Evolutionary conservation across 108 stramenopile species (phyloP).

Genomic region (Pseudonitzschia delicatissima): DNA sequence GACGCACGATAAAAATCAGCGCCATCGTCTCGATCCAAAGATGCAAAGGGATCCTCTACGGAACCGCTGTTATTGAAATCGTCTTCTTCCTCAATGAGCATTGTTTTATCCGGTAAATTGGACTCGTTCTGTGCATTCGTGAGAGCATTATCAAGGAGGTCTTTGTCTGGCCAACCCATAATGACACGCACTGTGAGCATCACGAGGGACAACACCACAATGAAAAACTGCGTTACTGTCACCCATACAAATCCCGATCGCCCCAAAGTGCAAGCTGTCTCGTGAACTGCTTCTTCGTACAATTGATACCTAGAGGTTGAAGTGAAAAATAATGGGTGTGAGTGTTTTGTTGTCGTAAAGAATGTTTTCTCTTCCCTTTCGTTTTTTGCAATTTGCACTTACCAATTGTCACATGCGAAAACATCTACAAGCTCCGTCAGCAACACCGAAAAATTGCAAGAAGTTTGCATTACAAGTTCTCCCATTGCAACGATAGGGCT

Average conservation of each 20-base stretch:
- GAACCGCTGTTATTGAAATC: too few species aligned
- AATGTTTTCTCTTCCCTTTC: too few species aligned
- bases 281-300: not conserved
- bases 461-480: not conserved
- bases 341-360: too few species aligned
- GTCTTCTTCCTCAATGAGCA: too few species aligned
- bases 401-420: not conserved
- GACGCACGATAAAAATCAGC: too few species aligned
- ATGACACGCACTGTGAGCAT: conserved; percentile 2
- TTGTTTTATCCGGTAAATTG: too few species aligned
- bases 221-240: not conserved
- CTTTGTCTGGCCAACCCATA: too few species aligned
- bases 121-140: too few species aligned
- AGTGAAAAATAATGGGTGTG: not conserved
- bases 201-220: not conserved
- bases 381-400: not conserved
- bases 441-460: not conserved
- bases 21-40: too few species aligned
- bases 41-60: too few species aligned
- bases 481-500: not conserved
- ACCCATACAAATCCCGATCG: not conserved
- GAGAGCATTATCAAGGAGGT: too few species aligned
- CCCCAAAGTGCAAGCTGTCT: not conserved
- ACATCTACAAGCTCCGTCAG: not conserved
- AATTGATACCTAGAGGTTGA: not conserved